Base-by-base conservation (phyloP, 2,329 filamentous ascomycete species). In the Eutypa lata region DNA sequence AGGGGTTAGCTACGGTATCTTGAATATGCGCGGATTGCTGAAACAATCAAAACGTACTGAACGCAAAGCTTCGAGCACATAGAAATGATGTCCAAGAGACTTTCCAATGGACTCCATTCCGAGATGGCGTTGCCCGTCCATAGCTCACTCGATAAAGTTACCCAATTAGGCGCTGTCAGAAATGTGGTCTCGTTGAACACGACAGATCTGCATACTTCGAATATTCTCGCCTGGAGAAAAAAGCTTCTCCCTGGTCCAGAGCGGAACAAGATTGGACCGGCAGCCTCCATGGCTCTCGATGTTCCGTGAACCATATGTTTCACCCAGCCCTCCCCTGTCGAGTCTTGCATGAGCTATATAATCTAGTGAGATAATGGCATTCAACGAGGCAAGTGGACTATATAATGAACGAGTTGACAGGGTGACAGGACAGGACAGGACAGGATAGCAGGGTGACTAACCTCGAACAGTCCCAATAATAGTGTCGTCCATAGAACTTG, bases 221-320 rank as follows among this genome's bases (percentile, higher is more conserved):
- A 54, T 16, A 54, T 43, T 6, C 47, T 31, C 13, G 49, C 53
- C 28, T 54, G 49, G 7, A 35, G 19, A 19, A 52, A 52, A 31
- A 52, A 54, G 10, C 48, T n/a, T 11, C 35, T 18, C 2, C 49
- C 50, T 3, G 33, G 24, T 10, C 47, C 49, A 22, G 46, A 43
- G 8, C 24, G n/a, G 28, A 47, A 54, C 5, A 35, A 43, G 3
- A 10, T 18, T 8, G 53, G 53, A 2, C 50, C 47, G 7, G 47
- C 24, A 5, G 53, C 53, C 16, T 49, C 33, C 2, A 54, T 22
- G 19, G 53, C 49, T 21, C n/a, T 54, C 7, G 49, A 42, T 31
- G 53, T 54, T 21, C 49, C 53, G 33, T 54, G 49, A 31, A 54
- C 47, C 53, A 54, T 54, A 37, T 52, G 53, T 22, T 46, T 49